Base-by-base conservation (phyloP, 1,139 yeast species). In the Eremothecium coryli region DNA sequence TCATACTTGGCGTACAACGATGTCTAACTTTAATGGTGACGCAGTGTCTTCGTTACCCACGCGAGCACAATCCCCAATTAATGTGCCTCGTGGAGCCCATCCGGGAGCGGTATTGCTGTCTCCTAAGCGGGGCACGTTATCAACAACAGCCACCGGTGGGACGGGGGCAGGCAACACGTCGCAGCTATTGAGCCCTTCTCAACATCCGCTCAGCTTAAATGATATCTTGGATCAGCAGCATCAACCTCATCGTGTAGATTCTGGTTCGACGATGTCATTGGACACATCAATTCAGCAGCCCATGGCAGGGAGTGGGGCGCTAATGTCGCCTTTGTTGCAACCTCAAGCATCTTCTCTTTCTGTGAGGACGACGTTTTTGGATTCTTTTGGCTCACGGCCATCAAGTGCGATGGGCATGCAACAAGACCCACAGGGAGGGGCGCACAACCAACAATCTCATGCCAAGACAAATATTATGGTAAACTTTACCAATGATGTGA, bases 401-500 rank as follows among this genome's bases (percentile, higher is more conserved):
- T 27, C 55, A 20, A 50, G 55, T 31, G 40, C 60, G 26, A 47
- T 52, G 49, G 56, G 52, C 27, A 40, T 46, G 14, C 36, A 23
- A 12, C 40, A 34, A 11, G 29, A 26, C 11, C 42, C 21, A 11
- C 37, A 31, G 14, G 37, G 31, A 24, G 35, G 35, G 27, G 30
- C 38, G 23, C 39, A 37, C 18, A 23, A 35, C 22, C 38, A 33
- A 20, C 44, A 29, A 12, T 11, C 42, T 9, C 27, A 31, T 12
- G 32, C 35, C 8, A 47, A 38, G 24, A 31, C 38, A 37, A 45
- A 43, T 43, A 46, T 56, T 41, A 45, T 58, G 35, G 43, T 59
- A 33, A 52, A 62, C 27, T 67, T 67, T 42, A 64, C 67, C 11
- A 61, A 59, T 33, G 72, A 68, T 43, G 54, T 79, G 49, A 62